Percentiles rank a stretch among this genome's conserved stretches.
Conservation (phyloP, 2,329 filamentous ascomycete genomes). For the Nannizzia gypsea region DNA sequence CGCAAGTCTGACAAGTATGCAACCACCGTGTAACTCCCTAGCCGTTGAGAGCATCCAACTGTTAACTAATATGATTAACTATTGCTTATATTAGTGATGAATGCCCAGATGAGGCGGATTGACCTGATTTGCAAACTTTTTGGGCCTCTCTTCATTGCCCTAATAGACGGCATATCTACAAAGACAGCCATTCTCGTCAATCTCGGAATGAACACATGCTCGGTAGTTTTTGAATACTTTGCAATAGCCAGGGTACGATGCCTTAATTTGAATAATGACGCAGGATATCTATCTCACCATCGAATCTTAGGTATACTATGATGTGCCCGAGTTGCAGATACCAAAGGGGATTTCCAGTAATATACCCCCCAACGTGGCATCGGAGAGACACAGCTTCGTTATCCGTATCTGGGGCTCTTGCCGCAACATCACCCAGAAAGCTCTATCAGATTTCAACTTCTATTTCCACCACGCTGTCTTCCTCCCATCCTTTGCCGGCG, state of each 20-base stretch:
- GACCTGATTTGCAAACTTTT: slow-evolving; percentile 48
- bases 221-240: slow-evolving; percentile 30
- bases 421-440: too few relatives aligned
- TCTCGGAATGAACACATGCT: slow-evolving; percentile 34
- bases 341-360: background rate
- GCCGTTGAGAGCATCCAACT: too few relatives aligned
- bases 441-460: slow-evolving; percentile 17
- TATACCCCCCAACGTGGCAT: too few relatives aligned
- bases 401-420: too few relatives aligned
- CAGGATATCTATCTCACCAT: too few relatives aligned
- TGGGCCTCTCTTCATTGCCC: slow-evolving; percentile 41
- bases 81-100: slow-evolving; percentile 26
- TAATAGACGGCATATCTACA: slow-evolving; percentile 36
- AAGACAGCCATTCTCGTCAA: slow-evolving; percentile 37
- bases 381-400: too few relatives aligned
- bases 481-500: slow-evolving; percentile 39
- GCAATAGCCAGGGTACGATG: slow-evolving; percentile 27
- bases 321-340: background rate
- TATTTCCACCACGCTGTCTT: slow-evolving; percentile 29
- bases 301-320: background rate
- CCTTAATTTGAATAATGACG: too few relatives aligned
- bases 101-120: slow-evolving; percentile 46
- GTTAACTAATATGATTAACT: background rate
- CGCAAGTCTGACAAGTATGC: too few relatives aligned
- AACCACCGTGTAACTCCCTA: too few relatives aligned